Percentiles rank a stretch among this genome's conserved stretches.
Conservation (phyloP, 2,329 filamentous ascomycete species). For the Colletotrichum sidae region DNA sequence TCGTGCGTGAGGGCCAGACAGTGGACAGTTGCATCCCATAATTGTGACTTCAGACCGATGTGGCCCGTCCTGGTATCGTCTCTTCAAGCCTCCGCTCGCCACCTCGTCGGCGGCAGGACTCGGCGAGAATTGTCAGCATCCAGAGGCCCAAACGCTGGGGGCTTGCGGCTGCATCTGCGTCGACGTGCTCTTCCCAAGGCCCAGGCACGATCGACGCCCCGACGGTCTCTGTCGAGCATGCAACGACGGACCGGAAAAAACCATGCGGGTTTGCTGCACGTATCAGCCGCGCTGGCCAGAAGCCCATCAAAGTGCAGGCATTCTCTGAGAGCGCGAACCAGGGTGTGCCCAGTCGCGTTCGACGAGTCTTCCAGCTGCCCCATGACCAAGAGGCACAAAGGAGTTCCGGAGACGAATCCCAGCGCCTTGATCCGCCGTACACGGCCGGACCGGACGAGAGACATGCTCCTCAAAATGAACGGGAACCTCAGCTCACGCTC, state of each 20-base stretch:
- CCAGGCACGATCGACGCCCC: constrained; percentile 15
- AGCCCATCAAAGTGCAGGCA: background rate
- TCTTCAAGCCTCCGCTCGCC: background rate
- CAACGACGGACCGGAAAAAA: constrained; percentile 10
- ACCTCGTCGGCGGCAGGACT: constrained; percentile 1
- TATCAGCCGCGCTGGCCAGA: background rate
- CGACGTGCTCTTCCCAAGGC: background rate
- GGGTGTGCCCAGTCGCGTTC: background rate
- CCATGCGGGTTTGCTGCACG: constrained; percentile 9
- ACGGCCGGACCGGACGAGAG: constrained; percentile 14
- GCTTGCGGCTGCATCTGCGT: background rate
- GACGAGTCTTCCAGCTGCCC: background rate
- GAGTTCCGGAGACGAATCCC: constrained; percentile 18
- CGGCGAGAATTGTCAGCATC: background rate
- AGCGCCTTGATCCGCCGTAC: constrained; percentile 2
- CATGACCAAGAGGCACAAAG: constrained; percentile 10
- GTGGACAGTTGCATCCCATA: constrained; percentile 2
- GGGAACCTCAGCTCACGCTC: constrained; percentile 7
- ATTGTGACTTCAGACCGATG: constrained; percentile 12
- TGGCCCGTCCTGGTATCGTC: background rate
- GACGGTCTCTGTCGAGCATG: constrained; percentile 12
- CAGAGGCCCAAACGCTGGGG: constrained; percentile 3
- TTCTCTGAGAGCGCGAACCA: background rate
- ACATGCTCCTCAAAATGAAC: background rate
- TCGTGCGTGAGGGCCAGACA: background rate